Percentiles rank a stretch among this genome's conserved stretches.
Evolutionary conservation across 73 alveolate species (phyloP).

Genomic region (Tetrahymena thermophila): DNA sequence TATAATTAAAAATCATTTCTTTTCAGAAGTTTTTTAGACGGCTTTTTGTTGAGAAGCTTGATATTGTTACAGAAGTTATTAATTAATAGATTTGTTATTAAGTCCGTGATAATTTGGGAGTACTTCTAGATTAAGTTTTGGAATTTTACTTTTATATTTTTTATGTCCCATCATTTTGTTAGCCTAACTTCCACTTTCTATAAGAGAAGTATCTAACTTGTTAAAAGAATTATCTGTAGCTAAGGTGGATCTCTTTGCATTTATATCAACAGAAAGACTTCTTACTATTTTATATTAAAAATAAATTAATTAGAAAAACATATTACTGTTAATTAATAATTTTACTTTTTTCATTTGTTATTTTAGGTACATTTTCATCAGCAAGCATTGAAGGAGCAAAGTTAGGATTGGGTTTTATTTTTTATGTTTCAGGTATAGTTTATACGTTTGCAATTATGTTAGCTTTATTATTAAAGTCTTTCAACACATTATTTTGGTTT

Average conservation of each 20-base stretch:
- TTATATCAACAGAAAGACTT: neutral
- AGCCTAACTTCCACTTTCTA: neutral
- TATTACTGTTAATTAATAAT: neutral
- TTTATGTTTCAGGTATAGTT: neutral
- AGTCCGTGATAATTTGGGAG: neutral
- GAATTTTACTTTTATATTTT: neutral
- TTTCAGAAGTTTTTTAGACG: neutral
- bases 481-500: neutral
- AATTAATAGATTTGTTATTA: neutral
- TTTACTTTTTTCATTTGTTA: neutral
- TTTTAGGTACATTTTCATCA: neutral
- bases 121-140: neutral
- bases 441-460: neutral
- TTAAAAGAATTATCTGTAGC: neutral
- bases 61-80: neutral
- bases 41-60: neutral
- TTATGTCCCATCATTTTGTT: neutral
- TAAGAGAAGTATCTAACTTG: neutral
- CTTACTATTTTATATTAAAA: neutral
- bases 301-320: neutral
- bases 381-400: neutral
- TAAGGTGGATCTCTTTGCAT: neutral
- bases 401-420: neutral
- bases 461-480: neutral
- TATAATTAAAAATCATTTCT: neutral